Evolutionary conservation across 1,284 basidiomycete species (phyloP), one percentile per base, ranked within the genome.

Genomic region (Chalciporus piperatoides): DNA sequence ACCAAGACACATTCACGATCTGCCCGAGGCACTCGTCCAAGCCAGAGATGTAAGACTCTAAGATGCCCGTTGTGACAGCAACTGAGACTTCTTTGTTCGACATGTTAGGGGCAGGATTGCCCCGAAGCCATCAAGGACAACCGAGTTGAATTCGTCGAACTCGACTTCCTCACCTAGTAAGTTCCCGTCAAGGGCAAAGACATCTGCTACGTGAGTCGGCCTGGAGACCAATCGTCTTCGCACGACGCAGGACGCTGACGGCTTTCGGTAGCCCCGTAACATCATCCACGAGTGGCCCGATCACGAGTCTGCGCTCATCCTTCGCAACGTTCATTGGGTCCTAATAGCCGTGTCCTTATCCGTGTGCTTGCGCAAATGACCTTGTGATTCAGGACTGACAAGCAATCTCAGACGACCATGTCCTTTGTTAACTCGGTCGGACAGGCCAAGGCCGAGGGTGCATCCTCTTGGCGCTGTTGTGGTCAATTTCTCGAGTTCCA

Each of bases 91-190:
- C 3, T 23, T 23, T 23, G 21, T 23, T 23, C 21, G 21, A 23
- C 21, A 5, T 1, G 48, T 60, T 11, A 67, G 65, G 62, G 46
- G 36, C 10, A 51, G 21, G 58, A 62, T 6, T 61, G 45, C 7
- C 63, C 68, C 0, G 50, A 61, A 39, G 60, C 57, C 0, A 25
- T 69, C 11, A 28, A 56, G 30, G 55, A 59, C 24, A 56, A 60
- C 17, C 49, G 61, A 6, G 51, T 68, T n/a, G 55, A 58, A 30
- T 61, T 70, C 21, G n/a, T 47, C 4, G 44, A 55, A 0, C 56
- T 71, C 6, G 51, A 71, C 48, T 69, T 69, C 49, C 60, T 72
- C 30, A 54, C 47, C 6, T 54, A n/a, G n/a, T n/a, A 65, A 33
- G 48, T 57, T 36, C 64, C 65, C 0, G 52, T 62, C 43, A 52